Evolutionary conservation across 2,329 filamentous ascomycete species (phyloP), one percentile per base, ranked within the genome.

Genomic region (Colletotrichum acutatum): DNA sequence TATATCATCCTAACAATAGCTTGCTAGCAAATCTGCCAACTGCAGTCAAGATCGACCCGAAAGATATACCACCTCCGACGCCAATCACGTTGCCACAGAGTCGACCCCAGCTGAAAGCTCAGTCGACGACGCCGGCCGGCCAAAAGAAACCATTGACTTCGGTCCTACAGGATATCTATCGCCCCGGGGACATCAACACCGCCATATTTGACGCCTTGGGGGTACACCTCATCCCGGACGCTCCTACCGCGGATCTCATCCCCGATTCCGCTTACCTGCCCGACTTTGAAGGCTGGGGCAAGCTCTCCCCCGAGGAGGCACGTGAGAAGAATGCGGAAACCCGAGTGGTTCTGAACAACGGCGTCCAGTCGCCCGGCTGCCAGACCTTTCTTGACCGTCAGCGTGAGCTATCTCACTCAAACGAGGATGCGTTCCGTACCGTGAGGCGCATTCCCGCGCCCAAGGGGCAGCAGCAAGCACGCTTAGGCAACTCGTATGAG

Each of bases 401-500:
- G 76, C 85, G 84, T 49, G 90, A 92, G 80, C 84, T 92, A 8
- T 86, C 85, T 19, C 85, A 86, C 66, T 76, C 82, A 28, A 92
- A 92, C 74, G 85, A 88, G 54, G 84, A 87, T 53, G 90, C 90
- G 8, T 92, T 91, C 78, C 87, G 90, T 30, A 89, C 89, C 1
- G 86, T 92, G 67, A 87, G 90, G 28, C 87, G 90, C 57, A 83
- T 91, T n/a, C 84, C 86, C 6, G 82, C 88, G 0, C 85, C 86
- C 42, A 86, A 85, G 53, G 90, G 90, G 53, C 86, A 87, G 76
- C 82, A 85, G 58, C 83, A 87, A 46, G 85, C 87, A 34, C 87
- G 90, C 7, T 81, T 92, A 8, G 90, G 90, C 16, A 91, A 91
- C 75, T 87, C 89, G 5, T 92, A 91, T 76, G 90, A 92, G 79